phyloP scores from a whole-genome alignment of 305 asterid genomes.

The Fraxinus dipetala region DNA sequence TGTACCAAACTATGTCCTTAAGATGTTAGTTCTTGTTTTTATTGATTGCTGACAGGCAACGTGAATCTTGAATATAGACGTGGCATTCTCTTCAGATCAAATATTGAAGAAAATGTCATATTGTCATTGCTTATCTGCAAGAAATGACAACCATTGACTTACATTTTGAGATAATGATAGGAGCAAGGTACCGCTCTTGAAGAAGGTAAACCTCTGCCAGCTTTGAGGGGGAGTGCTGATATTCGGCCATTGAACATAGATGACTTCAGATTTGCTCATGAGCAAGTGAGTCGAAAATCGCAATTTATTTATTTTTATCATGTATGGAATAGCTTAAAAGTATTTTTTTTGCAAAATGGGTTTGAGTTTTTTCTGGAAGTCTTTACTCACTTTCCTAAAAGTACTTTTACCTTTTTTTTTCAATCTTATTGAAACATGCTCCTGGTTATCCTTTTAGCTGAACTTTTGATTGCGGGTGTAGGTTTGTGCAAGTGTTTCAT shows the following conservation, averaged over 20 bases:
- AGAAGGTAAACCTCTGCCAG: slow-evolving; percentile 51
- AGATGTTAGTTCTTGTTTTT: slow-evolving; percentile 4
- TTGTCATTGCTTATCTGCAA: background rate
- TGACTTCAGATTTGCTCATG: slow-evolving; percentile 60
- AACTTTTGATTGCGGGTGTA: slow-evolving; percentile 18
- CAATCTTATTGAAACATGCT: background rate
- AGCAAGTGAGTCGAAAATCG: slow-evolving; percentile 32
- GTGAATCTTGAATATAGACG: background rate
- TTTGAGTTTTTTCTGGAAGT: background rate
- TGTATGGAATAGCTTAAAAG: background rate
- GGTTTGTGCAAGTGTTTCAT: slow-evolving; percentile 82
- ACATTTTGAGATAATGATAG: slow-evolving; percentile 28
- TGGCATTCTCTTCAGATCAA: background rate
- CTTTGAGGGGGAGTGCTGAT: slow-evolving; percentile 56
- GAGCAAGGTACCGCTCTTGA: slow-evolving; percentile 52
- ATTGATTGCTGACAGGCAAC: background rate
- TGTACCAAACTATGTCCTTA: background rate
- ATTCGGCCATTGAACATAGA: slow-evolving; percentile 47
- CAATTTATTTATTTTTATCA: background rate
- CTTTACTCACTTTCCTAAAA: background rate
- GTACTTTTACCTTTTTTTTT: background rate
- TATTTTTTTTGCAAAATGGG: background rate
- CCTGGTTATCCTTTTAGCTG: background rate
- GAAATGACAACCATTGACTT: background rate
- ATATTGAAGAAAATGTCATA: background rate